Evolutionary conservation across 2,329 filamentous ascomycete genomes (phyloP).

Genomic region (Chalaropsis thielavioides): DNA sequence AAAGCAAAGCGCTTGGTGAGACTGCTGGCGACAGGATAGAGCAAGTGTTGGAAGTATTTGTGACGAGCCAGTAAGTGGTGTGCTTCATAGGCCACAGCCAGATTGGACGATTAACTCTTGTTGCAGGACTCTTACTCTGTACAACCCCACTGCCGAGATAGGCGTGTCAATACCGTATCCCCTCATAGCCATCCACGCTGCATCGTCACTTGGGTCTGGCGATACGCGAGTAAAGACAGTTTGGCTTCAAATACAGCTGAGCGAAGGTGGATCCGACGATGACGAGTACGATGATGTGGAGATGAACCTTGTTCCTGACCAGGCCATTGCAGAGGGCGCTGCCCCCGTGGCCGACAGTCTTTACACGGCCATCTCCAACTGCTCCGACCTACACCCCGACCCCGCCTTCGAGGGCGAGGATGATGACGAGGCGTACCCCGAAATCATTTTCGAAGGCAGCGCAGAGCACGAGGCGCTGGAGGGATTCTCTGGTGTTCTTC

Average conservation of each 20-base stretch:
- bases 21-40: constrained; percentile 29
- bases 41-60: constrained; percentile 41
- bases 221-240: constrained; percentile 34
- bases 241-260: constrained; percentile 55
- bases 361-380: constrained; percentile 57
- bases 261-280: constrained; percentile 36
- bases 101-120: background rate
- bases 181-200: constrained; percentile 59
- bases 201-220: constrained; percentile 36
- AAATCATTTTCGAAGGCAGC: constrained; percentile 41
- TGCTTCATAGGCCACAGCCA: background rate
- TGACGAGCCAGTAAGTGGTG: constrained; percentile 40
- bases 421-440: constrained; percentile 31
- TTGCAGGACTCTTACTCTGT: constrained; percentile 42
- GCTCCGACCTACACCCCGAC: constrained; percentile 64
- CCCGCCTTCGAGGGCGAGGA: constrained; percentile 44
- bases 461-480: constrained; percentile 39
- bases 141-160: constrained; percentile 39
- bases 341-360: constrained; percentile 30
- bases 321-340: constrained; percentile 20
- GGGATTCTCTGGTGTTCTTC: constrained; percentile 41
- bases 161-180: constrained; percentile 62
- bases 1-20: constrained; percentile 23
- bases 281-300: constrained; percentile 54
- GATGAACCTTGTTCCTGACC: constrained; percentile 46